phyloP scores from a whole-genome alignment of 345 rosid species.

The Melastoma malabathricum region DNA sequence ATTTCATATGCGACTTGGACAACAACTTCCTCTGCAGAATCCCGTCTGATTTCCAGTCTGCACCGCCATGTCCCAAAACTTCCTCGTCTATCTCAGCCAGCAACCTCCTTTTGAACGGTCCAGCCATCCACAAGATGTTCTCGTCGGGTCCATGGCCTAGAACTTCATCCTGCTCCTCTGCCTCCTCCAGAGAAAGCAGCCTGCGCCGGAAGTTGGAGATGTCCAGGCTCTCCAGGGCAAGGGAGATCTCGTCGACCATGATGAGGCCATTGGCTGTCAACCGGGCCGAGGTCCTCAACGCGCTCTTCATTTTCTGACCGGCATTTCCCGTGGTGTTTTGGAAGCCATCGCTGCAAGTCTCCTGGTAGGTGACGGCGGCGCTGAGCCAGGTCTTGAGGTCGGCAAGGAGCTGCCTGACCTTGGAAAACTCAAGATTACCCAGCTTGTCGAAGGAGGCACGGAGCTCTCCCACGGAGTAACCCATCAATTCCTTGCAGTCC shows the following conservation, averaged over 20 bases:
- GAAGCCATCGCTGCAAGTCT: conserved; percentile 70
- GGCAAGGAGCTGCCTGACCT: conserved; percentile 16
- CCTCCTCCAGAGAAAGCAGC: conserved; percentile 1
- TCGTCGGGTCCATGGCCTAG: too few relatives aligned
- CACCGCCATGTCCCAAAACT: background rate
- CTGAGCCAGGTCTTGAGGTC: conserved; percentile 58
- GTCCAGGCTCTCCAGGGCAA: conserved; percentile 15
- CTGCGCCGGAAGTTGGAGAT: conserved; percentile 4
- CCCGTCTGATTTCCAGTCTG: background rate
- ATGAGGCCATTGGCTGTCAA: conserved; percentile 56
- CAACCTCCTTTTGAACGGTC: too few relatives aligned
- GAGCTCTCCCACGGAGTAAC: conserved; percentile 36
- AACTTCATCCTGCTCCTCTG: background rate
- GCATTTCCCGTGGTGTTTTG: conserved; percentile 27
- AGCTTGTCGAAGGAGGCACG: conserved; percentile 24
- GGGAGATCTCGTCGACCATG: conserved; percentile 35
- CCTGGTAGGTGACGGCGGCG: conserved; percentile 56
- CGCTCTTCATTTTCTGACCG: conserved; percentile 37
- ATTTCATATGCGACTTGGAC: too few relatives aligned
- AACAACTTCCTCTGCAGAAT: background rate
- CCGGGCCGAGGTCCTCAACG: conserved; percentile 32
- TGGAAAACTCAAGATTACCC: background rate
- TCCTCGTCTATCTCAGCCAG: background rate
- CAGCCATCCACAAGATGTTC: too few relatives aligned
- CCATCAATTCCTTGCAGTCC: conserved; percentile 51